Base-by-base conservation (phyloP, 2,329 filamentous ascomycete genomes). In the Aureobasidium melanogenum region DNA sequence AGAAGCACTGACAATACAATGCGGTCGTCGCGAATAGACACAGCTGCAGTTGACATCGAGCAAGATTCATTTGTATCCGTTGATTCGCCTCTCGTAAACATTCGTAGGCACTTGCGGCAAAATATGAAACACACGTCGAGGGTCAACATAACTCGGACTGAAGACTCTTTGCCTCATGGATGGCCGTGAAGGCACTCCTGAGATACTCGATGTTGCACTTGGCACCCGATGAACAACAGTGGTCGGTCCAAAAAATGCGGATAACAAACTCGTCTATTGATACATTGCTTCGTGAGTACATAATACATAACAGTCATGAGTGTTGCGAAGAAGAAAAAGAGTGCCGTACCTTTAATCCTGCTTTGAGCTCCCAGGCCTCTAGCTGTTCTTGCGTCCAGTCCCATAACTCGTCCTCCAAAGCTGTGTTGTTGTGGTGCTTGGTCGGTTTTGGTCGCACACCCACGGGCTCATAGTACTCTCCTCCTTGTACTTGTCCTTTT, bases 361-460 rank as follows among this genome's bases (percentile, higher is more conserved):
- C 26, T 34, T 34, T 58, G n/a, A 50, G 2, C 24, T 57, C 47
- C 63, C 59, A 66, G 6, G 17, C 32, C 51, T 60, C 62, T 17
- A 71, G 41, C 58, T 70, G 65, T 44, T 64, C 63, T 56, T 69
- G 65, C n/a, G 69, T 70, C 68, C 69, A 70, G 10, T 67, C 59
- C 69, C 69, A 71, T 52, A 71, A 44, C 48, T 64, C 63, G 41
- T 67, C 66, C 19, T 65, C 65, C 46, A 67, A 26, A 36, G 65
- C 59, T 38, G 66, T 63, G 30, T 66, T 65, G 17, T 32, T 63
- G n/a, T 57, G 50, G 39, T 63, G 30, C 3, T 38, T 56, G 17
- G 36, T 51, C 4, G 62, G 61, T 60, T 44, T 60, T 30, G 52
- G 61, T 57, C 60, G 64, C 10, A 60, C 43, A 0, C 68, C 67